Evolutionary conservation across 2,329 filamentous ascomycete genomes (phyloP).

Genomic region (Tympanopsis confertula): DNA sequence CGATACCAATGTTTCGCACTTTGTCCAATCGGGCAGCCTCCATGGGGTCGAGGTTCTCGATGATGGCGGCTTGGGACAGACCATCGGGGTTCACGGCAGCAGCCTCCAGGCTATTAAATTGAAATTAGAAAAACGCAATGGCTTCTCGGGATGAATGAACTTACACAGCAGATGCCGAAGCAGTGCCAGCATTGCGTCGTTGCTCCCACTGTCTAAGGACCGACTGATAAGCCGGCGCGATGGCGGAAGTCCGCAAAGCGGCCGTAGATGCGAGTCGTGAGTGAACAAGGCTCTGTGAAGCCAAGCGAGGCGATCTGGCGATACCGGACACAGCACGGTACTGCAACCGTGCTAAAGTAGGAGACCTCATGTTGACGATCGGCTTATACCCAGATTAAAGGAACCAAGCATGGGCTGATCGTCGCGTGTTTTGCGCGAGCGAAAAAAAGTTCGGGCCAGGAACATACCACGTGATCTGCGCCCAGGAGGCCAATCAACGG

Average conservation of each 20-base stretch:
- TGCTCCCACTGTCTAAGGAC: slow-evolving; percentile 25
- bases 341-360: slow-evolving; percentile 24
- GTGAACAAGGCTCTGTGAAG: slow-evolving; percentile 19
- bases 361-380: slow-evolving; percentile 28
- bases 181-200: slow-evolving; percentile 23
- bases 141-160: no score
- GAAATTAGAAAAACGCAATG: no score
- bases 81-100: not conserved
- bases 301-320: slow-evolving; percentile 17
- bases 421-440: no score
- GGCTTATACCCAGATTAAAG: no score
- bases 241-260: slow-evolving; percentile 12
- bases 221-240: slow-evolving; percentile 14
- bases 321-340: slow-evolving; percentile 21
- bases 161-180: slow-evolving; percentile 29
- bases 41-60: slow-evolving; percentile 68
- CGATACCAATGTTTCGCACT: slow-evolving; percentile 96
- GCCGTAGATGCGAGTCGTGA: slow-evolving; percentile 24
- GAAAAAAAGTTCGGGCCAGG: no score
- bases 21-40: slow-evolving; percentile 68
- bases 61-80: slow-evolving; percentile 47
- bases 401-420: no score
- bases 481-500: no score
- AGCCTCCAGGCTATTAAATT: not conserved
- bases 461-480: no score